Base-by-base conservation (phyloP, 1,284 basidiomycete genomes). In the Moesziomyces antarcticus region DNA sequence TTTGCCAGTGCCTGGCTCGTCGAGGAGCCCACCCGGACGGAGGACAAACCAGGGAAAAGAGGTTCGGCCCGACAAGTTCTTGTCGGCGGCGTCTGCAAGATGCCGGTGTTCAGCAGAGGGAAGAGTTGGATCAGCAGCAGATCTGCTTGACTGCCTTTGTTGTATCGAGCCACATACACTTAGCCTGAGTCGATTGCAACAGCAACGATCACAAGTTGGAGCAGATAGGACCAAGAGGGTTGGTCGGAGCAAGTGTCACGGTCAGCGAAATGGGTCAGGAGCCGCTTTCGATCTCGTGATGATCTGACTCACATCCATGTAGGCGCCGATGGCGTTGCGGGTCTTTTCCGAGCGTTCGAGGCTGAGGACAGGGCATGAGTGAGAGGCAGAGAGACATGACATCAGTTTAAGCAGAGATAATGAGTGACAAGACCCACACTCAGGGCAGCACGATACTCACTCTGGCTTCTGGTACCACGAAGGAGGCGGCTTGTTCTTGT, bases 1-100 rank as follows among this genome's bases (percentile, higher is more conserved):
- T 22, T 72, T 73, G 20, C 64, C 70, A 1, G 67, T 72, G 10
- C 64, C 73, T 4, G 73, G 85, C 1, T 87, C 86, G 60, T 91
- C 86, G 0, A 85, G 86, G 16, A 92, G 85, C 0, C 85, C 85
- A 3, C 89, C 89, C 3, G 91, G 91, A 4, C 91, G 88, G 16
- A 93, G 84, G 42, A 92, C 90, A 8, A 89, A 89, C 88, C 88
- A 92, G 46, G 89, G 87, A 85, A 92, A 90, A 0, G 86, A 80
- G 20, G 86, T 87, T 27, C 90, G 87, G 46, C 85, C 79, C 22
- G 87, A 86, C 8, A 92, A 87, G 71, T 90, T 88, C 79, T 89
- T 88, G 84, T 92, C 91, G 5, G 91, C 90, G 64, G 89, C 87
- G 80, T 90, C 60, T 63, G 49, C 88, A 16, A 22, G 45, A 11